Base-by-base conservation (phyloP, 305 asterid species). In the Solanum hybrid region DNA sequence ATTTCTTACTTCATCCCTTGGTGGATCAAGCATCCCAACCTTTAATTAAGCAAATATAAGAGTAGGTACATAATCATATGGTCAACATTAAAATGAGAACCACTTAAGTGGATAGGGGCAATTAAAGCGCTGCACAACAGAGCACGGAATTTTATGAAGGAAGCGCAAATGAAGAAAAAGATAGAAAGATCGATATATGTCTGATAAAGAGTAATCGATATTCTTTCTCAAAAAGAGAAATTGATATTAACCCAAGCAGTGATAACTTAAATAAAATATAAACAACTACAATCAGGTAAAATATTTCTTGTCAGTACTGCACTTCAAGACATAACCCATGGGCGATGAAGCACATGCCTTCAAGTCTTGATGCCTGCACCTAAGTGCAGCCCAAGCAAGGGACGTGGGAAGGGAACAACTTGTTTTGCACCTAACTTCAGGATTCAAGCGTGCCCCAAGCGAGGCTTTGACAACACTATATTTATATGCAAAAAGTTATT, bases 11-110 rank as follows among this genome's bases (percentile, higher is more conserved):
- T 97, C 99, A 93, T 97, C 98, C 94, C 99, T 95, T 79, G 99
- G 99, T 83, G 99, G 99, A 94, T 97, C 99, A 93, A 95, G 98
- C 99, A 97, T 97, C 90, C 99, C 99, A 95, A 96, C 98, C 99
- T 97, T 93, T 39, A 41, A 27, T 41, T 39, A 41, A 27, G 73
- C 27, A 83, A 83, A 41, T 14, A 41, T 41, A 41, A 27, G 73
- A 83, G 87, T 26, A 82, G 37, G 87, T 27, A 82, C 26, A 45
- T 41, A 41, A 26, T 41, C n/a, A 41, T 41, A 41, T 82, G 70
- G n/a, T 83, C 73, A 83, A 83, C 4, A 83, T 83, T 82, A 27
- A 83, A 83, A 83, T 29, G 87, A 83, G 87, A 83, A 17, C 87
- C 36, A 45, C 73, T 13, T 41, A 41, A 82, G 33, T 82, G 38